Evolutionary conservation across 169 alveolate genomes (phyloP).

Genomic region (Nephromyces sp.): DNA sequence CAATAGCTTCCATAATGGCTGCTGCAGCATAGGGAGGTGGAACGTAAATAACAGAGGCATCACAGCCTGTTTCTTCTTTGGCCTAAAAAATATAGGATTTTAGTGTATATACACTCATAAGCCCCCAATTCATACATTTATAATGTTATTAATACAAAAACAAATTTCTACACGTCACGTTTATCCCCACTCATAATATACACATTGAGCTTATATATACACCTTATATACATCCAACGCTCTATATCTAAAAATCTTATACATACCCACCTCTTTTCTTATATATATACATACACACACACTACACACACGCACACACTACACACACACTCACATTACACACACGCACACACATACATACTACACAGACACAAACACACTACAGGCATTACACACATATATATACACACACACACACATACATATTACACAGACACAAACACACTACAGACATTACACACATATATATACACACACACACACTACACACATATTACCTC

Average conservation of each 20-base stretch:
- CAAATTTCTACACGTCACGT: no score
- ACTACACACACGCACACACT: no score
- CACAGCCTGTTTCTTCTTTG: constrained; percentile 67
- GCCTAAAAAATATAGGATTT: constrained; percentile 5
- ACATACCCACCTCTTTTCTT: no score
- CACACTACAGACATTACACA: neutral
- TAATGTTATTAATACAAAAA: no score
- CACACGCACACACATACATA: neutral
- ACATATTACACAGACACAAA: neutral
- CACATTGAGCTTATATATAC: no score
- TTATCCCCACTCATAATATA: no score
- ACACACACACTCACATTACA: neutral
- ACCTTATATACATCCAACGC: no score
- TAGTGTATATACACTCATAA: neutral
- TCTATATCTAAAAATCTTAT: no score
- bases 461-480: neutral
- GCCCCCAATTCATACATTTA: no score
- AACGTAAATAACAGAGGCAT: constrained; percentile 88
- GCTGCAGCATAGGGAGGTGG: constrained; percentile 90
- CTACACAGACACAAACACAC: neutral
- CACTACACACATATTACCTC: constrained; percentile 29
- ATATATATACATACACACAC: no score
- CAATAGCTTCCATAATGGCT: constrained; percentile 87
- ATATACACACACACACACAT: neutral
- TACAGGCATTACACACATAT: neutral